phyloP scores from a whole-genome alignment of 2,329 filamentous ascomycete genomes.

The Fusarium anguioides region DNA sequence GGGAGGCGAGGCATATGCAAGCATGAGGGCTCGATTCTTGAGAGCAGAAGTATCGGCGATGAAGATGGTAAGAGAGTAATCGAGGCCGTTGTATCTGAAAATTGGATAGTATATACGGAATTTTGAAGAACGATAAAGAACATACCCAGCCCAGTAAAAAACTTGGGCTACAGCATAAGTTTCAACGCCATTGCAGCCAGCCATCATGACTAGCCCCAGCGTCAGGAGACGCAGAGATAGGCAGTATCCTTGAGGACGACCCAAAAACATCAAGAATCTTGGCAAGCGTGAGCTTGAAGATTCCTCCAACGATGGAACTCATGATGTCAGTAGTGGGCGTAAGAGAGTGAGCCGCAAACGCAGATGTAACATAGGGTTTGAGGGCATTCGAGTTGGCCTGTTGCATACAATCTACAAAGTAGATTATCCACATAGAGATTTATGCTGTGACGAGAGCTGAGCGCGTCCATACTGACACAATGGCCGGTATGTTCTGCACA shows the following conservation, averaged over 20 bases:
- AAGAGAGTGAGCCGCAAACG: conserved; percentile 67
- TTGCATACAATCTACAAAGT: no score
- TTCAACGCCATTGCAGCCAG: conserved; percentile 59
- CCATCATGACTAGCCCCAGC: conserved; percentile 70
- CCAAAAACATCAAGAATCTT: conserved; percentile 73
- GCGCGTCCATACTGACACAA: conserved; percentile 43
- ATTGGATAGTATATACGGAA: no score
- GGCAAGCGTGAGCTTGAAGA: conserved; percentile 70
- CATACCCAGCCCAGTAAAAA: conserved; percentile 70
- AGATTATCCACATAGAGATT: no score
- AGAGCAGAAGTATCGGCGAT: conserved; percentile 74
- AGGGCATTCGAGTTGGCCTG: no score
- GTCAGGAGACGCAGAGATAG: conserved; percentile 59
- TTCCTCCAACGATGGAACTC: conserved; percentile 49
- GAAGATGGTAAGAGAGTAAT: conserved; percentile 71
- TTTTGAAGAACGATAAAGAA: not conserved
- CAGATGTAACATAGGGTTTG: no score
- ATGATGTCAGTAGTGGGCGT: conserved; percentile 49
- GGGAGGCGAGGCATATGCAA: conserved; percentile 66
- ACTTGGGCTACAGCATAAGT: conserved; percentile 68
- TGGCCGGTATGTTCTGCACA: conserved; percentile 55
- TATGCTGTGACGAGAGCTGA: no score
- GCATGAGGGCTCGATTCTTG: conserved; percentile 61
- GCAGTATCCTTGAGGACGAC: conserved; percentile 60
- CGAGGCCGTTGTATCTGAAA: conserved; percentile 48